phyloP scores from a whole-genome alignment of 495 filamentous ascomycete species.

The Trichoderma erinaceum region DNA sequence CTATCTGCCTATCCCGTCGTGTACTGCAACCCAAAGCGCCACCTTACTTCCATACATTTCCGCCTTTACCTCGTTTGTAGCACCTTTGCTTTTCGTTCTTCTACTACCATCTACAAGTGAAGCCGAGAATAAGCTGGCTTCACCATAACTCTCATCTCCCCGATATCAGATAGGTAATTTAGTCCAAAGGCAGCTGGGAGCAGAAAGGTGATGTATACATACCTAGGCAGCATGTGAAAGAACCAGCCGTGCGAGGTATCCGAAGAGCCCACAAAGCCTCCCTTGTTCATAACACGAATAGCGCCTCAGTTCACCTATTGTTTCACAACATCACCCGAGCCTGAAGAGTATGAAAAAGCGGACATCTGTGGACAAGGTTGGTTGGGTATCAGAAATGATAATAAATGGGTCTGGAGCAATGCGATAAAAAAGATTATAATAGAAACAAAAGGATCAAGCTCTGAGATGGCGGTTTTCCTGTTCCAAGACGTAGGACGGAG shows the following conservation, averaged over 20 bases:
- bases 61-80: background rate
- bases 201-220: no score
- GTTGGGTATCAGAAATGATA: constrained; percentile 11
- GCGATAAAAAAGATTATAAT: background rate
- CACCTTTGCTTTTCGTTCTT: no score
- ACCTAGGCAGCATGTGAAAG: no score
- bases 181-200: no score
- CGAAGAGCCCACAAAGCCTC: background rate
- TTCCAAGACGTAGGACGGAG: background rate
- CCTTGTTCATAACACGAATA: background rate
- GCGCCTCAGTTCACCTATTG: background rate
- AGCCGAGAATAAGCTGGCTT: no score
- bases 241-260: no score
- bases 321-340: background rate
- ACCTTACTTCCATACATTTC: background rate
- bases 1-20: background rate
- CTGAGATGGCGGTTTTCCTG: background rate
- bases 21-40: background rate
- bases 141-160: no score
- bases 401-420: background rate
- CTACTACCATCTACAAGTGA: no score
- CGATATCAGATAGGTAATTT: no score
- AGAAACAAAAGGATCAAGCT: background rate
- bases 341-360: background rate
- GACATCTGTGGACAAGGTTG: constrained; percentile 4